Evolutionary conservation across 177 flowering plant genomes (phyloP), one percentile per base, ranked within the genome.

Genomic region (Vitis hybrid): DNA sequence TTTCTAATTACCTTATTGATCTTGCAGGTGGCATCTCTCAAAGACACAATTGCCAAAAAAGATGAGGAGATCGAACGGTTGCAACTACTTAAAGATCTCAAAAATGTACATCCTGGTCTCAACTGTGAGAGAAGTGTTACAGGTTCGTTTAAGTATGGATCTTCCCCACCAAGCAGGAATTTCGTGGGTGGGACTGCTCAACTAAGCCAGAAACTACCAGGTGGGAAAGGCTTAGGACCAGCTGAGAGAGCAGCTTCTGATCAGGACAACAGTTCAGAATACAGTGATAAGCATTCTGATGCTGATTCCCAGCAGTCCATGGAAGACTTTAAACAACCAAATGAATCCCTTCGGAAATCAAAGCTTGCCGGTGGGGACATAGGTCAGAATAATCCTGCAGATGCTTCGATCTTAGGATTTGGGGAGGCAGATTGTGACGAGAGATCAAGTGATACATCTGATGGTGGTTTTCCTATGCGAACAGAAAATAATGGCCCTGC

Each of bases 11-110:
- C 55, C 23, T 45, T 45, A 3, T n/a, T 54, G 45, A 50, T 65
- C 50, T 6, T 80, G 65, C 74, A 89, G 93, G 84, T 89, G 59
- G 85, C 86, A 64, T 75, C 89, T 69, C 89, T 89, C n/a, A 87
- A 82, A 67, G 89, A 87, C 78, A 78, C 78, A 15, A 83, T 89
- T 14, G 67, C 85, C 0, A 84, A 76, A 55, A 89, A 83, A 61
- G 93, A 89, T 56, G 89, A 83, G 60, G 91, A 89, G 84, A 87
- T 89, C 11, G 89, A 86, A 74, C 62, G 82, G 62, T 52, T 88
- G 73, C 89, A 83, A 51, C 65, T 85, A 63, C 76, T 71, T 10
- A 83, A 74, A 68, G 83, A 83, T 71, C 80, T 73, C 0, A 85
- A 81, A 76, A 77, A 72, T 23, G 74, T 61, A 10, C 60, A 78